Evolutionary conservation across 2,329 filamentous ascomycete genomes (phyloP), one percentile per base, ranked within the genome.

Genomic region (Penicillium sp.): DNA sequence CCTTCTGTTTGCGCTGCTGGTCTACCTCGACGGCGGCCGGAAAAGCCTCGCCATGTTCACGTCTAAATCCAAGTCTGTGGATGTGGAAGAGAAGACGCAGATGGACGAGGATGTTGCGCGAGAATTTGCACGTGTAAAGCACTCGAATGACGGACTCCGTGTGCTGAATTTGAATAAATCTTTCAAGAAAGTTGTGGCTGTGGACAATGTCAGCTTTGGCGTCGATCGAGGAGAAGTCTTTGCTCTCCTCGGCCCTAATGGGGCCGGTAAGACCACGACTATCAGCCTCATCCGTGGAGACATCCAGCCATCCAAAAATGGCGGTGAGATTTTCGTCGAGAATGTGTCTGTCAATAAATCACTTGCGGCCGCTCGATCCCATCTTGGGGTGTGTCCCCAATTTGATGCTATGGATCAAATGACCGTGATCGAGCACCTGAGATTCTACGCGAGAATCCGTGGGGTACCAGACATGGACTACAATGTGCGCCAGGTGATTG

Each of bases 281-380:
- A 95, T 96, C 58, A 88, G 85, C 1, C 75, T 95, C 38, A 89
- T 97, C 55, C 82, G 90, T 52, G 91, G 91, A n/a, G 90, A 96
- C 60, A 78, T 91, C 27, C 82, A 83, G 44, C 89, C 90, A 0
- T 83, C 80, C 13, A 74, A 72, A 46, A 79, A 82, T 46, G 79
- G 81, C n/a, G 88, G 89, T 29, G 86, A 94, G 48, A 81, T 96
- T 4, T 78, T 89, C 37, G 85, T 96, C 34, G 87, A 95, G 61
- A 77, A 85, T 53, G 79, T 83, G 5, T 89, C 86, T 5, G 85
- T 95, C 41, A 81, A 80, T n/a, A 78, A 77, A 45, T 79, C 85
- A 53, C 81, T 88, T 9, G 82, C 86, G 1, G 76, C 79, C 2
- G 90, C 90, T 3, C 81, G 90, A 43, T 76, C 80, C 1, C 81